These are phyloP conservation scores for Myxozyma monticola DNA, from an alignment of 805 yeast species.

Conservation along the genomic window DNA sequence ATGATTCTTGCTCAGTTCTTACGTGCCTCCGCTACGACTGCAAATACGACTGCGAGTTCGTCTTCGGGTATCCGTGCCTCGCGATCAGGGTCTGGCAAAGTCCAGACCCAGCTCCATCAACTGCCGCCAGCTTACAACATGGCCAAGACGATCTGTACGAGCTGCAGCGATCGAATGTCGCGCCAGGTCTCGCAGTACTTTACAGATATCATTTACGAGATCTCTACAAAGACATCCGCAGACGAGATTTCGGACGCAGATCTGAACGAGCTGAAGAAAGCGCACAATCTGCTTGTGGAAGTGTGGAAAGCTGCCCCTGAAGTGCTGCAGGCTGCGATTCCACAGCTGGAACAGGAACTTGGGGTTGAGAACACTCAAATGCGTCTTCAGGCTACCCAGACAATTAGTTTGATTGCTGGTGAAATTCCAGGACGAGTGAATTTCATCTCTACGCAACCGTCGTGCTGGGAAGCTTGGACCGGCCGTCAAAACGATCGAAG, in stretches of 20 bases:
- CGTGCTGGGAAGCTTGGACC: constrained; percentile 70
- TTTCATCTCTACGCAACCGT: constrained; percentile 50
- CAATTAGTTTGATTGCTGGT: constrained; percentile 67
- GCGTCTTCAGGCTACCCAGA: constrained; percentile 67
- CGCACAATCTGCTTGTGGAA: constrained; percentile 63
- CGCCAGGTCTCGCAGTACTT: constrained; percentile 76
- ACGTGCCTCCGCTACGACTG: constrained; percentile 36
- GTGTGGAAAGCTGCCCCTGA: constrained; percentile 82
- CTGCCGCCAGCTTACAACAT: constrained; percentile 63
- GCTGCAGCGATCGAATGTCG: constrained; percentile 70
- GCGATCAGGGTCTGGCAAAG: background rate
- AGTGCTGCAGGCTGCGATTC: constrained; percentile 68
- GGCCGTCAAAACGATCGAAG: constrained; percentile 72
- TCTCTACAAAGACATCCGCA: constrained; percentile 34
- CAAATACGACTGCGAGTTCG: constrained; percentile 1
- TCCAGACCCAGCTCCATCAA: constrained; percentile 14
- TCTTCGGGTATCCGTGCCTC: background rate
- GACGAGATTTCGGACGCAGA: constrained; percentile 35
- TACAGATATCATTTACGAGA: constrained; percentile 64
- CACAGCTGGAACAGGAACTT: constrained; percentile 75
- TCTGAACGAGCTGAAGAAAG: constrained; percentile 52
- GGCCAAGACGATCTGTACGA: constrained; percentile 65
- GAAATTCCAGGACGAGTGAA: constrained; percentile 52
- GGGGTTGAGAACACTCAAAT: constrained; percentile 61
- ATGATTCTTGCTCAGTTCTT: constrained; percentile 66